A percentile compares a stretch with the other conserved stretches of the same genome.
Conservation (phyloP, 768 basidiomycete species). For the Leccinum incarnatum region DNA sequence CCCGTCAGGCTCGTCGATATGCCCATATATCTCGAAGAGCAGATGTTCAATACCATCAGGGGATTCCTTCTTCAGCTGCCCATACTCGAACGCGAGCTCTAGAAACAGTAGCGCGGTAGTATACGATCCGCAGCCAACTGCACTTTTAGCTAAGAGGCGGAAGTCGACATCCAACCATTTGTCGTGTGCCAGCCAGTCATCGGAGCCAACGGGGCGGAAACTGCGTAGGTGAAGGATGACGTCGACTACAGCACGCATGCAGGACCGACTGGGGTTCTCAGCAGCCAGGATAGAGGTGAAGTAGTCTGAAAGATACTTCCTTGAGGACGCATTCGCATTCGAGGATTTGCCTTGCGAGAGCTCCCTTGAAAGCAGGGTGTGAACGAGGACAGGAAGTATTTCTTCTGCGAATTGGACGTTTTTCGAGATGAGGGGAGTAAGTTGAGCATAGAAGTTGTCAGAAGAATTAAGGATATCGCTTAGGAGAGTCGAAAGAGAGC, state of each 20-base stretch:
- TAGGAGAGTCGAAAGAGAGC: constrained; percentile 52
- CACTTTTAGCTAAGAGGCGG: constrained; percentile 64
- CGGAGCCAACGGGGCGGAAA: constrained; percentile 42
- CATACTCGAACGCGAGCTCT: constrained; percentile 68
- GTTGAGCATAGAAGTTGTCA: constrained; percentile 66
- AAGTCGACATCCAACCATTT: constrained; percentile 83
- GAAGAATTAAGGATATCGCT: constrained; percentile 52
- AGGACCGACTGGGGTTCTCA: constrained; percentile 41
- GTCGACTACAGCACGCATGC: constrained; percentile 60
- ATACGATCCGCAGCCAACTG: constrained; percentile 77
- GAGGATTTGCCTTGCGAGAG: constrained; percentile 7
- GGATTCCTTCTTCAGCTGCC: constrained; percentile 27
- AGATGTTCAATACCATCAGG: constrained; percentile 54
- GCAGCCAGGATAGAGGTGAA: constrained; percentile 25
- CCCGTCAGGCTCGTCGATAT: constrained; percentile 97
- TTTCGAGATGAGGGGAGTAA: constrained; percentile 54
- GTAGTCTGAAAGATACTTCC: constrained; percentile 23
- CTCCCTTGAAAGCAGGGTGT: constrained; percentile 51
- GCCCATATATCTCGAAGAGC: constrained; percentile 88
- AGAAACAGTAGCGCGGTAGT: constrained; percentile 89
- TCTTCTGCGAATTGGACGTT: constrained; percentile 61
- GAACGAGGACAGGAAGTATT: constrained; percentile 73
- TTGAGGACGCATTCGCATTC: background rate
- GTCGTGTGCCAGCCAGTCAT: constrained; percentile 54
- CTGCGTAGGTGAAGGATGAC: constrained; percentile 78